Evolutionary conservation across 2,329 filamentous ascomycete species (phyloP).

Genomic region (Fonsecaea multimorphosa): DNA sequence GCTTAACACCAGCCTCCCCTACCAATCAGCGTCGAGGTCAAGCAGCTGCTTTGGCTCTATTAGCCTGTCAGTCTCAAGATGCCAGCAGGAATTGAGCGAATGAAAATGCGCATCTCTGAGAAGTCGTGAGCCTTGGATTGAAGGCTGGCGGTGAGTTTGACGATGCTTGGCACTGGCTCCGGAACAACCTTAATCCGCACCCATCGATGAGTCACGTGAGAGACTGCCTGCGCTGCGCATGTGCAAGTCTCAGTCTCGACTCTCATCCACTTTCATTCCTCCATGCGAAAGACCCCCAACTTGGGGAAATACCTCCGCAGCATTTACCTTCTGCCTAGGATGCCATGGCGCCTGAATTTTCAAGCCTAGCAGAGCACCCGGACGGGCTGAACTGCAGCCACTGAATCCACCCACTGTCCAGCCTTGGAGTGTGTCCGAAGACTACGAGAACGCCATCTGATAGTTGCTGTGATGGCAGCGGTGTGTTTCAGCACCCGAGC

Average conservation of each 20-base stretch:
- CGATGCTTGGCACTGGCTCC: background rate
- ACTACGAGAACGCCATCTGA: background rate
- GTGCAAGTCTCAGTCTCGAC: background rate
- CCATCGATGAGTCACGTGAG: background rate
- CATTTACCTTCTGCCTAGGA: background rate
- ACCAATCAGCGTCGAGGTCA: background rate
- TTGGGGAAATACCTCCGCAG: background rate
- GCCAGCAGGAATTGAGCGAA: background rate
- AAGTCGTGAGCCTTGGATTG: background rate
- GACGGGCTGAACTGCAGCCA: background rate
- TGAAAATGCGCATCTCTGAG: background rate
- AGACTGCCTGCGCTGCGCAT: background rate
- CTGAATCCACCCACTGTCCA: background rate
- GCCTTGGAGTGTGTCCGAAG: background rate
- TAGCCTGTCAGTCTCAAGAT: background rate
- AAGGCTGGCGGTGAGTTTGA: constrained; percentile 5
- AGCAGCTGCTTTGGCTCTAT: background rate
- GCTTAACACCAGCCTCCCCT: background rate
- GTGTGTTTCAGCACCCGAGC: constrained; percentile 11
- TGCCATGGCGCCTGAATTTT: background rate
- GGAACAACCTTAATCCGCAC: constrained; percentile 5
- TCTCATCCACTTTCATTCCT: no score
- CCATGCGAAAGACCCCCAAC: background rate
- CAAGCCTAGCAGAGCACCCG: background rate
- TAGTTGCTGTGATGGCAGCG: background rate